Conservation (phyloP, 192 early-diverging fungal genomes). For the Umbelopsis sp. region DNA sequence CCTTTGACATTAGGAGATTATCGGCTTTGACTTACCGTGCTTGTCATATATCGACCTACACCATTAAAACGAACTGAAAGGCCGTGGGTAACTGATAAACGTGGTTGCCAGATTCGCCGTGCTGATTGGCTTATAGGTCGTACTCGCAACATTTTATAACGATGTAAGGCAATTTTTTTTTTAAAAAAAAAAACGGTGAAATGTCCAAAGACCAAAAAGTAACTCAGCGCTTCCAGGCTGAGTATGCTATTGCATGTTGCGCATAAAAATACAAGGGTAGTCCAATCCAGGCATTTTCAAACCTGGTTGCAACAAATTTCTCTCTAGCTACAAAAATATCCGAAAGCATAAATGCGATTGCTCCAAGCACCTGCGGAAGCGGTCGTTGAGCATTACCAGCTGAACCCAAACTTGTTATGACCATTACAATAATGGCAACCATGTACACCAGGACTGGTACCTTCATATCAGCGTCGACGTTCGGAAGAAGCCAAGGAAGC, state of each 20-base stretch:
- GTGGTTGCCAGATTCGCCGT: background rate
- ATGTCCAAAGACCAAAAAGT: background rate
- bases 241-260: background rate
- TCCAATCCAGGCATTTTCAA: slow-evolving; percentile 13
- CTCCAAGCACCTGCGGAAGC: background rate
- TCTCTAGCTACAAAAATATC: slow-evolving; percentile 17
- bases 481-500: slow-evolving; percentile 2
- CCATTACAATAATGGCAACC: slow-evolving; percentile 1
- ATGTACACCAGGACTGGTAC: background rate
- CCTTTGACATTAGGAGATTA: background rate
- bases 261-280: slow-evolving; percentile 14
- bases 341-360: slow-evolving; percentile 2
- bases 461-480: slow-evolving; percentile 7
- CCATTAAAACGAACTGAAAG: background rate
- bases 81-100: background rate
- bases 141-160: slow-evolving; percentile 4
- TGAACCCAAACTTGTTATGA: slow-evolving; percentile 3
- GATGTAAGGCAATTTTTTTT: background rate
- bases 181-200: background rate
- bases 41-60: background rate
- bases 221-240: slow-evolving; percentile 14
- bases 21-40: background rate
- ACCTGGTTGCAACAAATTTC: slow-evolving; percentile 9
- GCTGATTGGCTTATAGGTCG: background rate
- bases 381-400: background rate